Base-by-base conservation (phyloP, 2,329 filamentous ascomycete species). In the Xylaria sp. region DNA sequence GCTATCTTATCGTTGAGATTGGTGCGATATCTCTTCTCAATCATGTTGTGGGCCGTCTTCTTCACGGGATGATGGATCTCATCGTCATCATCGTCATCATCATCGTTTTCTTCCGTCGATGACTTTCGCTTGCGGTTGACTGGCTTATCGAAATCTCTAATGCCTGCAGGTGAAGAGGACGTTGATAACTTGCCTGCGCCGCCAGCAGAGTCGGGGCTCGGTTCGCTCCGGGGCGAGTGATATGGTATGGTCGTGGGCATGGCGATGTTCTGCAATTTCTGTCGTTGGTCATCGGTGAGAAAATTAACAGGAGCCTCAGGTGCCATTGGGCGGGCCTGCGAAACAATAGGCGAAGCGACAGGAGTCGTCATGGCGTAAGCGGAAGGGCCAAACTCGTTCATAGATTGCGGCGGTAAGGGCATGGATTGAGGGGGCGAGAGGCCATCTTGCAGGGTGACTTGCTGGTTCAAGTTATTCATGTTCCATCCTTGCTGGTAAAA, bases 1-100 rank as follows among this genome's bases (percentile, higher is more conserved):
- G 92, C 89, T 68, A 97, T 97, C 78, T 97, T 97, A 72, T 97
- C 93, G 71, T 97, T 97, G 59, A 97, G 81, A 70, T 97, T 97
- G 57, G 91, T 96, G 68, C 93, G 87, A 74, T 97, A 97, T 66
- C 93, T 82, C 80, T 97, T 97, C 77, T 97, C 93, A 64, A 97
- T 97, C 82, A 97, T 94, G 75, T 97, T 97, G 76, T 97, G 93
- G 1, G 93, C 92, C 37, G 92, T 95, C 81, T 97, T 97, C 80
- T 96, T 97, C 60, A 79, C 70, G 34, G 78, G 78, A 19, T 80
- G 78, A 37, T 81, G 86, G 67, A 79, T 83, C 66, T 81, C 82
- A 54, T 85, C 83, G n/a, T 84, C 82, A 2, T 84, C 79, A 19
- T 85, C 80, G 4, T 81, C 79, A 4, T 81, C 79, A 11, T 75